phyloP scores from a whole-genome alignment of 2,329 filamentous ascomycete genomes.

The Fusarium sp. region DNA sequence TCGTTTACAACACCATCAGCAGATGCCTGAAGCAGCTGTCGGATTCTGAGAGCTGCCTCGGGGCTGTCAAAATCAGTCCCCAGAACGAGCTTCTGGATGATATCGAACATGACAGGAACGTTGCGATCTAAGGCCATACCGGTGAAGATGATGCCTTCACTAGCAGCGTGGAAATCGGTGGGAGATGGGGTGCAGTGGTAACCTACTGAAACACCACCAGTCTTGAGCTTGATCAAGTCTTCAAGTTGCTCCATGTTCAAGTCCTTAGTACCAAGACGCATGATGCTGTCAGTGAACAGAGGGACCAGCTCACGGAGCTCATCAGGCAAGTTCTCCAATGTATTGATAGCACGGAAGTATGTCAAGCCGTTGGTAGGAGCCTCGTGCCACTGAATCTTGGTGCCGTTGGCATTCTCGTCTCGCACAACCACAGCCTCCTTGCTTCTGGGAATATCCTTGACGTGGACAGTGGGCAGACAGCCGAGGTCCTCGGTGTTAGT shows the following conservation, averaged over 20 bases:
- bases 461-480: slow-evolving; percentile 86
- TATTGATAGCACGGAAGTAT: slow-evolving; percentile 91
- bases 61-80: slow-evolving; percentile 91
- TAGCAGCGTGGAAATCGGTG: slow-evolving; percentile 72
- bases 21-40: slow-evolving; percentile 85
- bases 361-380: slow-evolving; percentile 95
- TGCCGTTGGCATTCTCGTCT: slow-evolving; percentile 71
- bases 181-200: slow-evolving; percentile 87
- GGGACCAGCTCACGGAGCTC: slow-evolving; percentile 87
- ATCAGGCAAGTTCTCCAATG: slow-evolving; percentile 80
- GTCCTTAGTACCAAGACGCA: slow-evolving; percentile 89
- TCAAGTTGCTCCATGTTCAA: slow-evolving; percentile 95
- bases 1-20: slow-evolving; percentile 91
- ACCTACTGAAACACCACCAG: slow-evolving; percentile 85
- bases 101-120: slow-evolving; percentile 88
- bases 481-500: slow-evolving; percentile 86
- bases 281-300: slow-evolving; percentile 89
- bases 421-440: slow-evolving; percentile 69
- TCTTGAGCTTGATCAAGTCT: slow-evolving; percentile 95
- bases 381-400: slow-evolving; percentile 87
- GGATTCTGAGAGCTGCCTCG: slow-evolving; percentile 82
- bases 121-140: slow-evolving; percentile 92
- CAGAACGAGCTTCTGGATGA: slow-evolving; percentile 80
- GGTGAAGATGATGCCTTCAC: slow-evolving; percentile 84
- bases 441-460: slow-evolving; percentile 85